Conservation (phyloP, 129 eudicot species). For the Saussurea involucrata region DNA sequence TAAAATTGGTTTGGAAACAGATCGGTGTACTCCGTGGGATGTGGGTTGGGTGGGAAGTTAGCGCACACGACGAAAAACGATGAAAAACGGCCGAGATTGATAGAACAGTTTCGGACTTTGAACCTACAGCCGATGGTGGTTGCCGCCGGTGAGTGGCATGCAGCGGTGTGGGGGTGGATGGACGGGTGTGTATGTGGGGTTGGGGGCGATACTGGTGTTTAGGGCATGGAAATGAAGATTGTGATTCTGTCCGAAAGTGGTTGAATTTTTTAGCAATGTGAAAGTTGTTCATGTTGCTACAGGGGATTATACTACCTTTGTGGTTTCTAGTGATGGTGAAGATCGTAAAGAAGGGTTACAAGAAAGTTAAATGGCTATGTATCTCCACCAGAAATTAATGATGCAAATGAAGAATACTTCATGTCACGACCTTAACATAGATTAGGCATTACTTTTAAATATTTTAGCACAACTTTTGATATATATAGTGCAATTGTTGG, state of each 20-base stretch:
- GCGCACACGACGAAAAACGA: conserved; percentile 78
- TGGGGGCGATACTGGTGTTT: conserved; percentile 89
- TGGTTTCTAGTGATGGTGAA: conserved; percentile 77
- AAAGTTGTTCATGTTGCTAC: conserved; percentile 97
- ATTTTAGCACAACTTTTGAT: too few relatives aligned
- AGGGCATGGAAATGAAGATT: conserved; percentile 96
- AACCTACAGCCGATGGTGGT: conserved; percentile 83
- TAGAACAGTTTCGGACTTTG: conserved; percentile 69
- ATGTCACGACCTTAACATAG: too few relatives aligned
- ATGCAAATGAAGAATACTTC: too few relatives aligned
- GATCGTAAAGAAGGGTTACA: too few relatives aligned
- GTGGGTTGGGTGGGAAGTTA: conserved; percentile 95
- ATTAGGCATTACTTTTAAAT: too few relatives aligned
- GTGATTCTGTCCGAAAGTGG: conserved; percentile 92
- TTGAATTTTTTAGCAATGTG: conserved; percentile 67
- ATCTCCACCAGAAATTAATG: too few relatives aligned
- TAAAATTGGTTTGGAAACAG: conserved; percentile 31
- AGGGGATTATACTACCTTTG: conserved; percentile 93
- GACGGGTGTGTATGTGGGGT: conserved; percentile 97
- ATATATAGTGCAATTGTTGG: too few relatives aligned
- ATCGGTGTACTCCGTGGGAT: conserved; percentile 96
- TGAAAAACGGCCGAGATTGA: conserved; percentile 82
- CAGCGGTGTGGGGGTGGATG: conserved; percentile 94
- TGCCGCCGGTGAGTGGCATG: conserved; percentile 99
- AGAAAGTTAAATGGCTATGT: too few relatives aligned